These are phyloP conservation scores for Dactylonectria estremocensis DNA, from an alignment of 2,329 filamentous ascomycete genomes.

Conservation along the genomic window DNA sequence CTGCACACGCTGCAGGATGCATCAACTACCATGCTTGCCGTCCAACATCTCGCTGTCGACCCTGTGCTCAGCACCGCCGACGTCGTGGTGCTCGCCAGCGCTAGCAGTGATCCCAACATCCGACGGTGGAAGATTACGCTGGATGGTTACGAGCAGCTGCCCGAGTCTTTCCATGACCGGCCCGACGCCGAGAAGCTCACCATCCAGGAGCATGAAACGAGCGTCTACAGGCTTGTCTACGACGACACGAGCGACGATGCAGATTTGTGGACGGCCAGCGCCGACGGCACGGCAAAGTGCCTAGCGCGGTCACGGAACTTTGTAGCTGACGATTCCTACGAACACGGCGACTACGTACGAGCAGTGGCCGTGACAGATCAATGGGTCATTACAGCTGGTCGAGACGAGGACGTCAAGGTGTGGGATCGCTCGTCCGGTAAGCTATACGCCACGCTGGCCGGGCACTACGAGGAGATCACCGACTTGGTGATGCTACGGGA, in stretches of 20 bases:
- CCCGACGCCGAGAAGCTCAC: slow-evolving; percentile 61
- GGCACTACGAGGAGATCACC: slow-evolving; percentile 95
- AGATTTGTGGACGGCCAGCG: slow-evolving; percentile 93
- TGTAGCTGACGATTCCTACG: slow-evolving; percentile 78
- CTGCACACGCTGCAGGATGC: slow-evolving; percentile 86
- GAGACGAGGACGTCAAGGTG: slow-evolving; percentile 92
- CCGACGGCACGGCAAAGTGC: slow-evolving; percentile 90
- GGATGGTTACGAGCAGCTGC: slow-evolving; percentile 68
- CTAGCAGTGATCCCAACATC: slow-evolving; percentile 85
- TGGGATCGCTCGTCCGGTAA: slow-evolving; percentile 85
- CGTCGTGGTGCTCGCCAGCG: slow-evolving; percentile 78
- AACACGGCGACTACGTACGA: slow-evolving; percentile 92
- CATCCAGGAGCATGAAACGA: slow-evolving; percentile 90
- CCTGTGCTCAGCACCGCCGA: slow-evolving; percentile 68
- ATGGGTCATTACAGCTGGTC: slow-evolving; percentile 89
- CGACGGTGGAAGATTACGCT: slow-evolving; percentile 79
- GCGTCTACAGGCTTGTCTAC: slow-evolving; percentile 86
- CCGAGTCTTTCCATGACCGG: slow-evolving; percentile 60
- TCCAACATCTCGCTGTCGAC: slow-evolving; percentile 86
- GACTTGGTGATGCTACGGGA: slow-evolving; percentile 76
- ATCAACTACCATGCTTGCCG: slow-evolving; percentile 77
- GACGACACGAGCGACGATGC: slow-evolving; percentile 72
- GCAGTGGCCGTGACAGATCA: slow-evolving; percentile 82
- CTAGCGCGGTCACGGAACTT: slow-evolving; percentile 79
- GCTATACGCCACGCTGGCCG: slow-evolving; percentile 80